These are phyloP conservation scores for Colletotrichum australisinense DNA, from an alignment of 2,329 filamentous ascomycete species.

Conservation along the genomic window DNA sequence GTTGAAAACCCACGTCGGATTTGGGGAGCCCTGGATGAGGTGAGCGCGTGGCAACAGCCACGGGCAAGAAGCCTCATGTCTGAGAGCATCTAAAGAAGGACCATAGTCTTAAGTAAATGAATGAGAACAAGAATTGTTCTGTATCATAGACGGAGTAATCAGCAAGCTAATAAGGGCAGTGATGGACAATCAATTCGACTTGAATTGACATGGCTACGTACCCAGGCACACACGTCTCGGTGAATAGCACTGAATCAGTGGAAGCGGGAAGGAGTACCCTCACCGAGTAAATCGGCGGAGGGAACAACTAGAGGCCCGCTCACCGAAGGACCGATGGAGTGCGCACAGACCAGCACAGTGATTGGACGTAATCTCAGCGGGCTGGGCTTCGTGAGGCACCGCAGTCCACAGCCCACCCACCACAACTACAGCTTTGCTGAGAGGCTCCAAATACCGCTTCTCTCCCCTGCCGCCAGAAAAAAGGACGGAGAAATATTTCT, in stretches of 20 bases:
- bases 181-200: not conserved
- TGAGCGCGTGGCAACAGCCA: not conserved
- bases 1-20: constrained; percentile 5
- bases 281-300: not conserved
- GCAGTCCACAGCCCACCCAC: constrained; percentile 33
- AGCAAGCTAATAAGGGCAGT: not conserved
- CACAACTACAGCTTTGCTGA: constrained; percentile 34
- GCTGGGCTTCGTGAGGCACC: constrained; percentile 34
- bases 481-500: constrained; percentile 2
- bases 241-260: not conserved
- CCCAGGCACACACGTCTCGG: not conserved
- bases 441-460: constrained; percentile 29
- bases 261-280: not conserved
- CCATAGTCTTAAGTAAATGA: not conserved
- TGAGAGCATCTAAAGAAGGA: not conserved
- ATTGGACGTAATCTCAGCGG: constrained; percentile 30
- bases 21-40: not conserved
- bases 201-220: not conserved
- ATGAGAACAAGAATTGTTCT: too few species aligned
- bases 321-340: not conserved
- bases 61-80: not conserved
- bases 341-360: constrained; percentile 20
- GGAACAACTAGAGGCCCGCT: constrained; percentile 10
- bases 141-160: not conserved
- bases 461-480: constrained; percentile 7